Evolutionary conservation across 805 yeast species (phyloP), one percentile per base, ranked within the genome.

Genomic region (Kluyveromyces starmeri): DNA sequence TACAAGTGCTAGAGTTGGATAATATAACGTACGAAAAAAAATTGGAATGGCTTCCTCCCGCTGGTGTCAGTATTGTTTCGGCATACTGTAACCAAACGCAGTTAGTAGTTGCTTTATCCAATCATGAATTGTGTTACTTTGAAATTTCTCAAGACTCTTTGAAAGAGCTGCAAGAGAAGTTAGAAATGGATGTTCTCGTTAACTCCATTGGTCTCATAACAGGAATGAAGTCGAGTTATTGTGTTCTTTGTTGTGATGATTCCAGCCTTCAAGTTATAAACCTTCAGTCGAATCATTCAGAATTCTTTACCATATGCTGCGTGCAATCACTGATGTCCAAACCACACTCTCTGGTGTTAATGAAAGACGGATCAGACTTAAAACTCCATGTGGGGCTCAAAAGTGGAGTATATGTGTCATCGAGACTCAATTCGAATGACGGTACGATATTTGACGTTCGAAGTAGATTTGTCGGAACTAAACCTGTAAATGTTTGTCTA

Each of bases 31-130:
- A 29, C 19, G n/a, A 14, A 24, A 4, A 22, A 33, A 12, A 59
- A n/a, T 58, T 67, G 10, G 80, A 80, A 41, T 92, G 97, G 97
- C 62, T 57, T 19, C 84, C 95, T 1, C 94, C 96, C 0, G 75
- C 78, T 0, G 94, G 92, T 2, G 71, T 77, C 14, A 63, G 69
- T 16, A 67, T 92, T 25, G 47, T 70, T 0, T 59, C 64, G n/a
- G 78, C 84, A 1, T 51, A 83, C 1, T 58, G 79, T 3, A 83
- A 85, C 12, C 62, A 67, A 16, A 66, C 70, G 2, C 97, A 92
- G 55, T 62, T 88, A 1, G 74, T 71, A 0, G 46, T 89, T 4
- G 85, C 78, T 0, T 57, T 92, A 4, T 77, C 92, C 2, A 83
- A 78, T 47, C 66, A 75, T 36, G 88, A 82, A 37, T 46, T 89